Evolutionary conservation across 495 filamentous ascomycete genomes (phyloP), one percentile per base, ranked within the genome.

Genomic region (Paragyromitra xinjiangensis): DNA sequence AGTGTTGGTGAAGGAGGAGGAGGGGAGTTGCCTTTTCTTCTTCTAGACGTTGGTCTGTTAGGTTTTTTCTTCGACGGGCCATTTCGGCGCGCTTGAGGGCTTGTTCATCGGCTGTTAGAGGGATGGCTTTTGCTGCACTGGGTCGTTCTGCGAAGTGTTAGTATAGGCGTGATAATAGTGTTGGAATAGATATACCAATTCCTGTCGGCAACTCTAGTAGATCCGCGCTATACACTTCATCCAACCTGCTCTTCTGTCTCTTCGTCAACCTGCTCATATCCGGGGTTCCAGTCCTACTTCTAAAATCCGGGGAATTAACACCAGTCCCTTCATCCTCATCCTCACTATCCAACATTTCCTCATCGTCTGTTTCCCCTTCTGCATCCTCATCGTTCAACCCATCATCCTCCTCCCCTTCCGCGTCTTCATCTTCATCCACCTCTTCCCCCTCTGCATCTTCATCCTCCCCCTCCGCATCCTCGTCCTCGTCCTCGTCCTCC

Each of bases 1-100:
- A 37, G 16, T 29, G n/a, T 53, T 14, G 37, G 40, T 12, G 39
- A 26, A 6, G 16, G 76, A 61, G 4, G 26, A 40, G 11, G n/a
- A 7, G 5, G 12, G 73, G 82, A 74, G 77, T 63, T 72, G 68
- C 69, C 90, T 99, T 99, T 85, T 98, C 96, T 86, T 99, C 96
- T 82, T 99, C 96, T 71, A 97, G 95, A 34, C 95, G 92, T 87
- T 98, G 97, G 83, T 98, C 95, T 77, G 92, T 95, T n/a, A 99
- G 88, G 78, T 98, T 98, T 83, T 97, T 96, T 64, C 95, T 86
- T 42, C 95, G 91, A 19, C 95, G 88, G 34, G 95, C 95, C 95
- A 99, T 99, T 83, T 99, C 95, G 6, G 93, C 92, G 53, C 95
- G 89, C 19, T 97, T 90, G 92, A 98, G 97, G 44, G 93, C 93